Evolutionary conservation across 805 yeast genomes (phyloP).

Genomic region (Candida insectorum): DNA sequence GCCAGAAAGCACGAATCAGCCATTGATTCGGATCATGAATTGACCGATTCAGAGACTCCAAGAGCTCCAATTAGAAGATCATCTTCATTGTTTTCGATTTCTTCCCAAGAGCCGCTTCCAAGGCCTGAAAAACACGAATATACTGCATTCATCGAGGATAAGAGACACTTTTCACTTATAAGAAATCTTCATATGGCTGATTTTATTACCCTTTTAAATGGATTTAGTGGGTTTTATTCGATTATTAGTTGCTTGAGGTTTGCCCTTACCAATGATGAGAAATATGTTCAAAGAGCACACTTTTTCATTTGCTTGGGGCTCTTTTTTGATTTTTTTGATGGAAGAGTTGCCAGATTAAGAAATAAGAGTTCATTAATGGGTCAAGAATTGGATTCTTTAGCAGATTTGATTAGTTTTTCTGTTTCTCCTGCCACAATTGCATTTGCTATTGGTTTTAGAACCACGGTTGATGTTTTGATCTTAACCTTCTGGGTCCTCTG

Average conservation of each 20-base stretch:
- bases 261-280: slow-evolving; percentile 63
- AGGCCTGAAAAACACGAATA: slow-evolving; percentile 78
- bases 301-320: slow-evolving; percentile 86
- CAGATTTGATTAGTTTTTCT: slow-evolving; percentile 91
- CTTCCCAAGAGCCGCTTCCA: slow-evolving; percentile 56
- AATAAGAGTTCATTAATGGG: slow-evolving; percentile 92
- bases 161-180: slow-evolving; percentile 80
- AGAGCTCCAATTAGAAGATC: slow-evolving; percentile 43
- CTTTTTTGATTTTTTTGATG: slow-evolving; percentile 95
- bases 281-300: slow-evolving; percentile 83
- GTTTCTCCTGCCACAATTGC: slow-evolving; percentile 95
- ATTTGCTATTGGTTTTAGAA: slow-evolving; percentile 83
- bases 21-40: slow-evolving; percentile 33
- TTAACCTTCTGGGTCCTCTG: slow-evolving; percentile 85
- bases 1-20: slow-evolving; percentile 29
- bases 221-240: slow-evolving; percentile 90
- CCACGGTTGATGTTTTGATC: slow-evolving; percentile 74
- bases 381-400: slow-evolving; percentile 94
- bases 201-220: slow-evolving; percentile 89
- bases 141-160: slow-evolving; percentile 75
- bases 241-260: slow-evolving; percentile 82
- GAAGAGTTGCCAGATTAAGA: slow-evolving; percentile 93
- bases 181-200: slow-evolving; percentile 93
- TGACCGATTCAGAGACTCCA: slow-evolving; percentile 17
- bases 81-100: slow-evolving; percentile 50